Evolutionary conservation across 768 basidiomycete genomes (phyloP).

Genomic region (Pleurotus platypus): DNA sequence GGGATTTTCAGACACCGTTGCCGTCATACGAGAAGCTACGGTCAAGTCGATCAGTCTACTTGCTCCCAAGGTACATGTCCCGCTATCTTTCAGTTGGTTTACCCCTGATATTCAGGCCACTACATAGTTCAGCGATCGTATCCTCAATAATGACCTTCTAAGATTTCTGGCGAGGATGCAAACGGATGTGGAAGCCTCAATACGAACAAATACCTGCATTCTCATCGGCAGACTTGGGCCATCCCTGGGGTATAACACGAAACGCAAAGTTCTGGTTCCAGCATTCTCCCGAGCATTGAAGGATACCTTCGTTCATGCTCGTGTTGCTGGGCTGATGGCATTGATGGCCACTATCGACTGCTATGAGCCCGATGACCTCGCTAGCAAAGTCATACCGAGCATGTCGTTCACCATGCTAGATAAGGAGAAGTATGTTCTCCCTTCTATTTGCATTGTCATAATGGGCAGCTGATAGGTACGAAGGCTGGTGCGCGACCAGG

Average conservation of each 20-base stretch:
- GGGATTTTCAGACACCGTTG: conserved; percentile 92
- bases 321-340: conserved; percentile 93
- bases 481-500: conserved; percentile 93
- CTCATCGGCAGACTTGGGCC: conserved; percentile 90
- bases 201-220: conserved; percentile 96
- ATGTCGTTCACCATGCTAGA: conserved; percentile 81
- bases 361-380: conserved; percentile 85
- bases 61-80: conserved; percentile 66
- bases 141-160: conserved; percentile 95
- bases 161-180: conserved; percentile 92
- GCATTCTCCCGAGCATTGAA: conserved; percentile 89
- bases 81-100: background rate
- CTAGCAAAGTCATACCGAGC: conserved; percentile 84
- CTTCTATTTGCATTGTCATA: background rate
- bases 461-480: background rate
- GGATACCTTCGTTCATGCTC: conserved; percentile 88
- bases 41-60: conserved; percentile 83
- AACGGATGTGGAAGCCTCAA: conserved; percentile 88
- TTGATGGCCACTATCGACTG: conserved; percentile 93
- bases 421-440: conserved; percentile 76
- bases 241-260: conserved; percentile 80
- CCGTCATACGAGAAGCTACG: conserved; percentile 92
- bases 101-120: background rate
- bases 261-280: conserved; percentile 94
- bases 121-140: conserved; percentile 76